Evolutionary conservation across 2,329 filamentous ascomycete species (phyloP).

Genomic region (Penicillium sp.): DNA sequence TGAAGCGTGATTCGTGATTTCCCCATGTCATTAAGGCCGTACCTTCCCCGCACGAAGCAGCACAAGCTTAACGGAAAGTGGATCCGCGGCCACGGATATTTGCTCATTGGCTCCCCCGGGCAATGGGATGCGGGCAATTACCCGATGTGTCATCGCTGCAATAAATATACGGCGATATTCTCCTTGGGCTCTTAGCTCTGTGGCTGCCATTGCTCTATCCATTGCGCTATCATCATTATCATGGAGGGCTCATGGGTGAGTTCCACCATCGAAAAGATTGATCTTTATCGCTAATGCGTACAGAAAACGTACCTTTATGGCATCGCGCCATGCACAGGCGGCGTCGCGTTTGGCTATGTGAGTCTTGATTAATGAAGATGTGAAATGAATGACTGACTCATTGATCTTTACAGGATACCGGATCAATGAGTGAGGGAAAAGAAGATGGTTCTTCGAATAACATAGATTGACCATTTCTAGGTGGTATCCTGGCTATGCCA

Average conservation of each 20-base stretch:
- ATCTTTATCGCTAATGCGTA: background rate
- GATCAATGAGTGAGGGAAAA: constrained; percentile 5
- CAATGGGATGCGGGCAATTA: constrained; percentile 2
- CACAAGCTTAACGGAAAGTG: constrained; percentile 1
- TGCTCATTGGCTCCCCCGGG: background rate
- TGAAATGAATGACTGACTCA: background rate
- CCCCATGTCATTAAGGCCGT: no score
- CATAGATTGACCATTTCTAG: background rate
- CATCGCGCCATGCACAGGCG: constrained; percentile 26
- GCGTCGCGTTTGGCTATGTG: constrained; percentile 29
- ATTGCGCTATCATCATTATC: background rate
- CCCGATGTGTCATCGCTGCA: background rate
- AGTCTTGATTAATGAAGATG: background rate
- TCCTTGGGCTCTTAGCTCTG: background rate
- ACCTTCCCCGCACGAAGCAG: no score
- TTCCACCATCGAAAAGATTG: background rate
- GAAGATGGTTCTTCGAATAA: no score
- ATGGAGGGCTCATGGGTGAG: constrained; percentile 11
- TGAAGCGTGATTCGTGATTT: no score
- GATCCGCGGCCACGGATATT: constrained; percentile 7
- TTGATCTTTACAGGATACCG: constrained; percentile 3
- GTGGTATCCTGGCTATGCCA: constrained; percentile 14
- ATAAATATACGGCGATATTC: background rate
- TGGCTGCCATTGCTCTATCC: no score
- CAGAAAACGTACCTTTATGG: constrained; percentile 27